Percentiles rank a stretch among this genome's conserved stretches.
Evolutionary conservation across 163 green algal species (phyloP).

Genomic region (Chloromonas sp.): DNA sequence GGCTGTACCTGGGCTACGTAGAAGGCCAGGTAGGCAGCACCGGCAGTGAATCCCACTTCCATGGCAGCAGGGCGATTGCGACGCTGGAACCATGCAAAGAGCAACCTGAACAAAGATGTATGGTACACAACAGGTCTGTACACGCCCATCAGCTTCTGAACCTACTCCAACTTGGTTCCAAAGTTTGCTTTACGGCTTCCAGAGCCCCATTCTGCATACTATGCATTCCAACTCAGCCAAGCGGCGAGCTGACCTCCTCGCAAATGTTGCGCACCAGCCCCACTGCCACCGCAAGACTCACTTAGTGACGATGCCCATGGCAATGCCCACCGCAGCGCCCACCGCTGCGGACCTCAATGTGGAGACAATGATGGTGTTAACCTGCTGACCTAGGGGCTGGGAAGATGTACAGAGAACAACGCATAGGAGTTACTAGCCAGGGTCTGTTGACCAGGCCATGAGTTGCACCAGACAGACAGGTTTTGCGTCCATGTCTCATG

Average conservation of each 20-base stretch:
- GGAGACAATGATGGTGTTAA: conserved; percentile 3
- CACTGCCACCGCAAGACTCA: not conserved
- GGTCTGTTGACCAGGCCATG: too few relatives aligned
- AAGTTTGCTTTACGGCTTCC: too few relatives aligned
- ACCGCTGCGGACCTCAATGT: not conserved
- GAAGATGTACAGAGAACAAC: not conserved
- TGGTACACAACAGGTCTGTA: too few relatives aligned
- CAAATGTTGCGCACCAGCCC: too few relatives aligned
- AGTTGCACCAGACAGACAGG: too few relatives aligned
- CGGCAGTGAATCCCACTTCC: conserved; percentile 64
- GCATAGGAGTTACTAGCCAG: too few relatives aligned
- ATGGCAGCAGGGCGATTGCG: conserved; percentile 26
- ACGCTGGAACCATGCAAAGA: conserved; percentile 40
- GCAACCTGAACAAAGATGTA: conserved; percentile 8
- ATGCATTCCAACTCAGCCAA: not conserved
- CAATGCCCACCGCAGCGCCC: conserved; percentile 9
- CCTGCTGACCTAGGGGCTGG: conserved; percentile 7
- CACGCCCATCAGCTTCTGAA: too few relatives aligned
- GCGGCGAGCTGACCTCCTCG: not conserved
- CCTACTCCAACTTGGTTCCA: too few relatives aligned
- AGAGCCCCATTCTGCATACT: not conserved
- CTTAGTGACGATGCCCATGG: conserved; percentile 18
- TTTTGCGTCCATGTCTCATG: too few relatives aligned
- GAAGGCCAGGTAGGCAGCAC: conserved; percentile 63
- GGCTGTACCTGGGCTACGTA: conserved; percentile 31